Evolutionary conservation across 371 early-diverging fungal species (phyloP).

Genomic region (Rhizopus delemar): DNA sequence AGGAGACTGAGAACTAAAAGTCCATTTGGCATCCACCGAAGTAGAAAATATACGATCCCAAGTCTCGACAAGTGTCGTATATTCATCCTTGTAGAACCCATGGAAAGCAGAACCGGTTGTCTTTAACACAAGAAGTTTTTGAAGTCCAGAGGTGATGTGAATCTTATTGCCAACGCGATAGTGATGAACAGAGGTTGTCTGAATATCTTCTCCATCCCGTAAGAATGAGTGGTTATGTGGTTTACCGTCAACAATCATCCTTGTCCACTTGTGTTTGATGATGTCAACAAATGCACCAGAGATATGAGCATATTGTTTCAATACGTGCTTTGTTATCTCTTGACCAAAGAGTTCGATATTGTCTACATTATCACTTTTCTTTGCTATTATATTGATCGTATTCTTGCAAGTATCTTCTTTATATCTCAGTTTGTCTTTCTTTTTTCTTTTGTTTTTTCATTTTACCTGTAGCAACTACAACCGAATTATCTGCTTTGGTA

Average conservation of each 20-base stretch:
- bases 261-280: constrained; percentile 77
- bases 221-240: constrained; percentile 79
- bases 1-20: constrained; percentile 42
- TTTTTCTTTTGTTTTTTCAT: background rate
- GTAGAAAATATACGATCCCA: constrained; percentile 85
- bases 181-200: constrained; percentile 61
- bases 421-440: constrained; percentile 3
- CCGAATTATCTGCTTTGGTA: constrained; percentile 79
- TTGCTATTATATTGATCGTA: constrained; percentile 78
- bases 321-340: constrained; percentile 70
- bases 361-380: constrained; percentile 68
- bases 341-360: constrained; percentile 75
- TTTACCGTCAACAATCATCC: constrained; percentile 68
- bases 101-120: constrained; percentile 84
- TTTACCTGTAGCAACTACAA: constrained; percentile 53
- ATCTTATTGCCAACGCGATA: constrained; percentile 56
- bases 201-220: constrained; percentile 77
- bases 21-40: constrained; percentile 72
- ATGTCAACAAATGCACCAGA: constrained; percentile 71
- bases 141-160: constrained; percentile 61
- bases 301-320: constrained; percentile 74
- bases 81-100: constrained; percentile 74
- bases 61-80: constrained; percentile 74
- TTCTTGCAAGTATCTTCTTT: constrained; percentile 75
- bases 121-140: constrained; percentile 70